Conservation (phyloP, 495 filamentous ascomycete species). For the Tuber borchii region DNA sequence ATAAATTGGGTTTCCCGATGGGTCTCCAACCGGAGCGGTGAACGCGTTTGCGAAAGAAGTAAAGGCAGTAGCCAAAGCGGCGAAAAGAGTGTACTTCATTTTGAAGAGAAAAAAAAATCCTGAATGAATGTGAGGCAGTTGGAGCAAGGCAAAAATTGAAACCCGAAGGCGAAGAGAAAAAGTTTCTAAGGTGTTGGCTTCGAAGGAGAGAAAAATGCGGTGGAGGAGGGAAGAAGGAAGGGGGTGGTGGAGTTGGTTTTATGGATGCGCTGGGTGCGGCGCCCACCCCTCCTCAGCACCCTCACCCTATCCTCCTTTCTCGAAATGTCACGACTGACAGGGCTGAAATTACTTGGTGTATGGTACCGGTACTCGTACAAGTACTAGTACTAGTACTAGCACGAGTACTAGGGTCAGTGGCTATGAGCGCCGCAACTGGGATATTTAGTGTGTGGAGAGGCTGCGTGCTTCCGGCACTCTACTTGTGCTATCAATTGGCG, state of each 20-base stretch:
- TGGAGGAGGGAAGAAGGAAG: constrained; percentile 6
- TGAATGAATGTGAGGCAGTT: constrained; percentile 39
- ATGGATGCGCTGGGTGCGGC: constrained; percentile 11
- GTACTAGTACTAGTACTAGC: neutral
- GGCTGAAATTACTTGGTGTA: neutral
- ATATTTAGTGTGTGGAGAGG: neutral
- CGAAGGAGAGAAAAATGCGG: constrained; percentile 9
- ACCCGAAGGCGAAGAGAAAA: constrained; percentile 15
- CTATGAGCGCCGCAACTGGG: neutral
- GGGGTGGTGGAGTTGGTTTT: constrained; percentile 28
- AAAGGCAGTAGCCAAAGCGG: constrained; percentile 47
- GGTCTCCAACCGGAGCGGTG: constrained; percentile 42
- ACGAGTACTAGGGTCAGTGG: neutral
- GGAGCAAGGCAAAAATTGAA: constrained; percentile 22
- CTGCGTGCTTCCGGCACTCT: neutral
- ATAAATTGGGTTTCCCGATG: constrained; percentile 56
- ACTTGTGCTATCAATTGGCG: neutral
- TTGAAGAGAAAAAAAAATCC: constrained; percentile 27
- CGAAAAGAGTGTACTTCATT: constrained; percentile 50
- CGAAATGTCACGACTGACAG: neutral
- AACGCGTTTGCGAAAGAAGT: constrained; percentile 51
- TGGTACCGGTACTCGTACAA: neutral
- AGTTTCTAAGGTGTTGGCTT: constrained; percentile 14
- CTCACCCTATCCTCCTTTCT: neutral
- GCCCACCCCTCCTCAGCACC: neutral